These are phyloP conservation scores for Debaryomyces sp. DNA, from an alignment of 1,139 yeast species.

Conservation along the genomic window DNA sequence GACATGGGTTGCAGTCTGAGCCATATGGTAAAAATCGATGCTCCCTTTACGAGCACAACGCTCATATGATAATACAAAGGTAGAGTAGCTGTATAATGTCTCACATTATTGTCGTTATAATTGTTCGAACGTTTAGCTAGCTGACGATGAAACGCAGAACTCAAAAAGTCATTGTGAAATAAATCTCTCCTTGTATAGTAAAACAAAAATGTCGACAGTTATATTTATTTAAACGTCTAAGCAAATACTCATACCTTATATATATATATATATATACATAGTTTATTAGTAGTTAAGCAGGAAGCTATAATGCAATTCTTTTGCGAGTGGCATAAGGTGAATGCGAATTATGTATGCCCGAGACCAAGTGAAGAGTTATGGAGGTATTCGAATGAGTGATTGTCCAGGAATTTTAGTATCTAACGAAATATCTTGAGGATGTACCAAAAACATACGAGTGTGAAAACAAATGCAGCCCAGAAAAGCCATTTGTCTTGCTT, in stretches of 20 bases:
- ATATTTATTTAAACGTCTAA: neutral
- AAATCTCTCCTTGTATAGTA: neutral
- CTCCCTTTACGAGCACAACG: neutral
- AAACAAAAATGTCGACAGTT: neutral
- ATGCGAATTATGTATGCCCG: neutral
- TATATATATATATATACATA: neutral
- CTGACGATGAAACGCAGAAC: neutral
- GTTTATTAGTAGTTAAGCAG: neutral
- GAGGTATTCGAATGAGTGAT: neutral
- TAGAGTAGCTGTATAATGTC: neutral
- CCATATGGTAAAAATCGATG: neutral
- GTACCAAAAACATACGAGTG: slow-evolving; percentile 70
- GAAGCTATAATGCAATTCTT: neutral
- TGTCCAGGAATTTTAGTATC: neutral
- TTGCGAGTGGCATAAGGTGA: neutral
- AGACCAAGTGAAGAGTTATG: neutral
- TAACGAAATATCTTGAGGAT: slow-evolving; percentile 68
- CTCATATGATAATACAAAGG: neutral
- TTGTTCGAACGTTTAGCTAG: neutral
- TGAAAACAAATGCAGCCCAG: slow-evolving; percentile 68
- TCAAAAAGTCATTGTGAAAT: neutral
- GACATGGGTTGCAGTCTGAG: neutral
- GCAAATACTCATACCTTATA: too few relatives aligned
- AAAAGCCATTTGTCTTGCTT: slow-evolving; percentile 87
- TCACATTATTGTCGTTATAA: neutral